Evolutionary conservation across 1,139 yeast species (phyloP).

Genomic region (Suhomyces bribrorum): DNA sequence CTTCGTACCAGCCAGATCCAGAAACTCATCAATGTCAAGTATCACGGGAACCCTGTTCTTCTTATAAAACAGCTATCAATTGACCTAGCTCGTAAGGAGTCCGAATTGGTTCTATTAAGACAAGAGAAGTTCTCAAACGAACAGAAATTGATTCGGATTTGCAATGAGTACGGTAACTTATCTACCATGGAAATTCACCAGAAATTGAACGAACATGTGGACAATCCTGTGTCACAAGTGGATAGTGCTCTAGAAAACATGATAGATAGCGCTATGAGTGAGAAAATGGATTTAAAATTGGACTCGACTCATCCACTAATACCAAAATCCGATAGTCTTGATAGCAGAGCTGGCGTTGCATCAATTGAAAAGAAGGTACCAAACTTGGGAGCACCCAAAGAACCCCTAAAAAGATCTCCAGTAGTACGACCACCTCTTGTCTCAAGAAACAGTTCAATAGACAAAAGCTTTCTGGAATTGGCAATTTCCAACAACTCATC

Average conservation of each 20-base stretch:
- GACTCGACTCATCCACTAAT: too few species aligned
- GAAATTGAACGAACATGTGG: slow-evolving; percentile 23
- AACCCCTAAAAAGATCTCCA: neutral
- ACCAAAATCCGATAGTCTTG: too few species aligned
- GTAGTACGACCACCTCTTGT: neutral
- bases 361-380: neutral
- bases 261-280: slow-evolving; percentile 15
- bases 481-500: neutral
- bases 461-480: neutral
- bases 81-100: slow-evolving; percentile 51
- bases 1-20: slow-evolving; percentile 29
- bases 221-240: slow-evolving; percentile 3
- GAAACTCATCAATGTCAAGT: slow-evolving; percentile 31
- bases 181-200: slow-evolving; percentile 47
- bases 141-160: slow-evolving; percentile 41
- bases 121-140: slow-evolving; percentile 46
- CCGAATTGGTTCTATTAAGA: slow-evolving; percentile 44
- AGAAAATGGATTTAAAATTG: slow-evolving; percentile 3
- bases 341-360: neutral
- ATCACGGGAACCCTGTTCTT: slow-evolving; percentile 38
- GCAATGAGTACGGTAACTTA: slow-evolving; percentile 47
- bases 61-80: slow-evolving; percentile 50
- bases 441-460: neutral
- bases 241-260: slow-evolving; percentile 10
- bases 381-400: neutral